Evolutionary conservation across 1,284 basidiomycete species (phyloP).

Genomic region (Boletus chippewaensis): DNA sequence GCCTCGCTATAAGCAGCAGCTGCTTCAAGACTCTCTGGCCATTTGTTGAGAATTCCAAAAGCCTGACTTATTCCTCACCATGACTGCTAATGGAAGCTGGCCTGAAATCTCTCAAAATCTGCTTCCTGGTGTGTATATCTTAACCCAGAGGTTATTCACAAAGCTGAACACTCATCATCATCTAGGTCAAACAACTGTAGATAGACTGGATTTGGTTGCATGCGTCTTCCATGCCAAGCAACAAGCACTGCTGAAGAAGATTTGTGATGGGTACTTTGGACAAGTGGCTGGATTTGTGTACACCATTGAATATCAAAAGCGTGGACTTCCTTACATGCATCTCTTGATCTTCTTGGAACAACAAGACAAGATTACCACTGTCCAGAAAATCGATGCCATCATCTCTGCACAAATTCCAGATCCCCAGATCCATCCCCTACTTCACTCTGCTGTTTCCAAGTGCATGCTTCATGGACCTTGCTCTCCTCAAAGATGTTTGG

Average conservation of each 20-base stretch:
- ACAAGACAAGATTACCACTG: background rate
- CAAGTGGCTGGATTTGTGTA: background rate
- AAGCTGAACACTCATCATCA: background rate
- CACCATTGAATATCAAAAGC: background rate
- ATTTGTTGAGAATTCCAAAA: background rate
- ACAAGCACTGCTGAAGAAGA: background rate
- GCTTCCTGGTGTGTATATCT: background rate
- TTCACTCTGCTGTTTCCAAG: background rate
- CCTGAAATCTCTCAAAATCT: background rate
- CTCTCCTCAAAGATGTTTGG: constrained; percentile 2
- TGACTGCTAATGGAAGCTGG: background rate
- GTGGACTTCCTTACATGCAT: background rate
- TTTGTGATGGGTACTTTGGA: background rate
- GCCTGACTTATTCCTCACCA: background rate
- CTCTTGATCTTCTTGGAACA: background rate
- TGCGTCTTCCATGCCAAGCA: background rate
- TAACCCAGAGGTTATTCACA: background rate
- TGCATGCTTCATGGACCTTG: constrained; percentile 14
- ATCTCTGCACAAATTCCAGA: constrained; percentile 11
- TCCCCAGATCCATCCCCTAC: background rate
- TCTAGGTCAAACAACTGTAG: background rate
- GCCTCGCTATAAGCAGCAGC: background rate
- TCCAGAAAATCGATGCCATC: background rate
- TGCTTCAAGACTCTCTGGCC: background rate
- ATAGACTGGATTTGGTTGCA: background rate